Evolutionary conservation across 1,139 yeast genomes (phyloP), one percentile per base, ranked within the genome.

Genomic region (Suhomyces coccinellae): DNA sequence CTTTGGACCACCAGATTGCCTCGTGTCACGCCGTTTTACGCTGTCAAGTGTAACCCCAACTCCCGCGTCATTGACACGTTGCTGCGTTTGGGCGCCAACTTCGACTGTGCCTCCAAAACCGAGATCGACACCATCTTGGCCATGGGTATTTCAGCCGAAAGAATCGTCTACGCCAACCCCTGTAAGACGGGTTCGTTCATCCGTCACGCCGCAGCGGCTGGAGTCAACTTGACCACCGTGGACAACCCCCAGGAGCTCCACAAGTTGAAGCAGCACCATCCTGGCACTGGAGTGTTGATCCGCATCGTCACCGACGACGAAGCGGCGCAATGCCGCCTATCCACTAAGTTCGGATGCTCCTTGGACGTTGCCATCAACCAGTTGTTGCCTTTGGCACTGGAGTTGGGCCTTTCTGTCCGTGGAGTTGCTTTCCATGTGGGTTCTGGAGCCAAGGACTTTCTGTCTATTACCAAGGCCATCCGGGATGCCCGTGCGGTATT

Each of bases 401-500:
- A 76, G 45, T 69, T 89, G 47, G 80, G 72, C 2, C 73, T 93
- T 55, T 68, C 79, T 46, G 78, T 91, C 33, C 80, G 71, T 26
- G 99, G 99, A 37, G 93, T 90, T 33, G 91, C 97, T 8, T 93
- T 93, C 78, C 99, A 93, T 63, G 90, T 91, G 48, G 99, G 99
- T 1, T 87, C 96, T 2, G 98, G 98, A 38, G 95, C 97, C 22
- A 80, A 80, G 47, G 96, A 89, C 61, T 79, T 84, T 49, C 67
- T 71, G 39, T 79, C 95, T 9, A 79, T 88, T 55, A 74, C 73
- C 49, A 80, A 79, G 52, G 97, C 98, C 0, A 79, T 89, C 38
- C 65, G 69, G 48, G 96, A 90, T 58, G 80, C 97, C 3, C 79
- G 82, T 45, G 49, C 55, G 7, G 80, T 91, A n/a, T 91, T 91